Evolutionary conservation across 176 grass and related monocot genomes (phyloP).

Genomic region (Dactylis glomerata): DNA sequence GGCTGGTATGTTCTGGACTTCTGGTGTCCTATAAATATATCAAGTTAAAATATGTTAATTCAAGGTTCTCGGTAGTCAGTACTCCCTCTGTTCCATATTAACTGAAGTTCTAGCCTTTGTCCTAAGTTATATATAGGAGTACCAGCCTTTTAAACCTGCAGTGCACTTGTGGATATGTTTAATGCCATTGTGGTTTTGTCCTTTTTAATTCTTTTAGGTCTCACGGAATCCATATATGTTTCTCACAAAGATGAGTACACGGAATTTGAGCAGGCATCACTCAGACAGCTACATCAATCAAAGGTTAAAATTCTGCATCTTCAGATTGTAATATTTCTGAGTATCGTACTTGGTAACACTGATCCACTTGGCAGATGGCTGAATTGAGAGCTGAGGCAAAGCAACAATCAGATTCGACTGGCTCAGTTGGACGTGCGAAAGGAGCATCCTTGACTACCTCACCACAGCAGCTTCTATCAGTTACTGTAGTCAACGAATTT

Average conservation of each 20-base stretch:
- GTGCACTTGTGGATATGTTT: conserved; percentile 18
- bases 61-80: background rate
- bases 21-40: background rate
- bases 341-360: conserved; percentile 12
- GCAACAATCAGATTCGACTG: conserved; percentile 83
- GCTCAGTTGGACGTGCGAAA: conserved; percentile 84
- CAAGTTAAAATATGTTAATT: conserved; percentile 9
- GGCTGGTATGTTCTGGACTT: background rate
- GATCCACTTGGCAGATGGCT: conserved; percentile 57
- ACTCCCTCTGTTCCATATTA: background rate
- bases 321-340: conserved; percentile 18
- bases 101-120: background rate
- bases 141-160: conserved; percentile 1
- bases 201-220: conserved; percentile 50
- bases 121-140: no score
- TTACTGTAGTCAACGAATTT: conserved; percentile 94
- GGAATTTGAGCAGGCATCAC: conserved; percentile 95
- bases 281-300: conserved; percentile 74
- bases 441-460: conserved; percentile 60
- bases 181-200: background rate
- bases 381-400: conserved; percentile 79
- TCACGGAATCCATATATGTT: conserved; percentile 90
- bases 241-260: conserved; percentile 90
- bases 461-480: conserved; percentile 81
- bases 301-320: conserved; percentile 61